A percentile compares a stretch with the other conserved stretches of the same genome.
Conservation (phyloP, 257 asterid genomes). For the Plantago major region DNA sequence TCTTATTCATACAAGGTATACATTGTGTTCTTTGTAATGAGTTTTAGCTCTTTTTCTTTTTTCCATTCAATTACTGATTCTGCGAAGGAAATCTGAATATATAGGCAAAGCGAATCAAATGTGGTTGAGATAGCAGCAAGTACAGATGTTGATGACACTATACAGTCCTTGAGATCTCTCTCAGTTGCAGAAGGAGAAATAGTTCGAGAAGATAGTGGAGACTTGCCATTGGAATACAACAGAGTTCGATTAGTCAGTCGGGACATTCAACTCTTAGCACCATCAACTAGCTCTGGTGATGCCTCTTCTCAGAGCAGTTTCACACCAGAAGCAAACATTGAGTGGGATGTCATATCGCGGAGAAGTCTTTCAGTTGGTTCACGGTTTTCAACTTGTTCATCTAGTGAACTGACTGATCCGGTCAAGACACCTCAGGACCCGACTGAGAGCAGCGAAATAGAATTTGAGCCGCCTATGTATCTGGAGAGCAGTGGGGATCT, state of each 20-base stretch:
- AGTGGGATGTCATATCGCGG: too few relatives aligned
- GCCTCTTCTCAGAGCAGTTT: conserved; percentile 20
- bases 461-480: conserved; percentile 21
- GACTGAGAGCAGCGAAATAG: conserved; percentile 31
- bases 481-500: conserved; percentile 20
- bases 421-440: conserved; percentile 23
- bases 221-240: conserved; percentile 24
- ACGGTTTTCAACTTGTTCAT: conserved; percentile 29
- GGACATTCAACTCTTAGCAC: conserved; percentile 4
- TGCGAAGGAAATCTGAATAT: conserved; percentile 7
- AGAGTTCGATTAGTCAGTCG: conserved; percentile 25
- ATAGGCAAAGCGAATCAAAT: conserved; percentile 45
- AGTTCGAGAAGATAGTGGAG: conserved; percentile 21
- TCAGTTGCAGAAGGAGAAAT: conserved; percentile 39
- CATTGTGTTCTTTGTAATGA: conserved; percentile 3
- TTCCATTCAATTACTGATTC: conserved; percentile 10
- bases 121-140: conserved; percentile 30
- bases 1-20: conserved; percentile 64
- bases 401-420: conserved; percentile 32
- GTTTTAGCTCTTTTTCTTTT: too few relatives aligned
- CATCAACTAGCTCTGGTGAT: conserved; percentile 30
- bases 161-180: conserved; percentile 38
- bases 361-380: too few relatives aligned
- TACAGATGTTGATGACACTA: conserved; percentile 32
- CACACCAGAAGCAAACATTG: too few relatives aligned